Conservation (phyloP, 140 eudicot species). For the Flaveria floridana region DNA sequence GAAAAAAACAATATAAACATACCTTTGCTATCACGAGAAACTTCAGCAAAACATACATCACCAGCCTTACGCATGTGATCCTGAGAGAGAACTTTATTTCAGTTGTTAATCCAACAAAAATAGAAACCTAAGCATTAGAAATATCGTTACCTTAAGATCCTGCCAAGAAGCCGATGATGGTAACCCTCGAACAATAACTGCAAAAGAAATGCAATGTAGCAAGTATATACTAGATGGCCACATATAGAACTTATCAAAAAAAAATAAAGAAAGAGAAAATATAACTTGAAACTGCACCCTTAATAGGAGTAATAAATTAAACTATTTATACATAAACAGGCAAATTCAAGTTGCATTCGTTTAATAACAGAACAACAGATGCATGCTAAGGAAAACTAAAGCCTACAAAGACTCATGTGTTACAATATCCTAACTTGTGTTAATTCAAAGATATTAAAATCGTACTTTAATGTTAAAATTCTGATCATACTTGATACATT, state of each 20-base stretch:
- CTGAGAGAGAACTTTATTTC: conserved; percentile 31
- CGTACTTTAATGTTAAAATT: background rate
- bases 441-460: background rate
- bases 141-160: conserved; percentile 72
- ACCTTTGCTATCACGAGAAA: conserved; percentile 88
- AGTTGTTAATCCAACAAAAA: conserved; percentile 10
- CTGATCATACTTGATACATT: background rate
- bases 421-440: background rate
- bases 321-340: background rate
- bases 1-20: conserved; percentile 14
- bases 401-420: background rate
- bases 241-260: too few relatives aligned
- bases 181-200: conserved; percentile 89
- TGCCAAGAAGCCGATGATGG: conserved; percentile 99
- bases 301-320: background rate
- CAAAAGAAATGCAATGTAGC: conserved; percentile 15
- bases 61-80: conserved; percentile 99
- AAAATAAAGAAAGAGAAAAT: background rate
- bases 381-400: background rate
- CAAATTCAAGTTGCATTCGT: background rate
- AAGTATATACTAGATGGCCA: background rate
- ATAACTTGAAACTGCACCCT: background rate
- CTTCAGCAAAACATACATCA: conserved; percentile 98
- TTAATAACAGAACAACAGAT: background rate
- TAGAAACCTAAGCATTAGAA: conserved; percentile 5